Percentiles rank a stretch among this genome's conserved stretches.
Evolutionary conservation across 2,329 filamentous ascomycete genomes (phyloP).

Genomic region (Ophiostoma novo-ulmi): DNA sequence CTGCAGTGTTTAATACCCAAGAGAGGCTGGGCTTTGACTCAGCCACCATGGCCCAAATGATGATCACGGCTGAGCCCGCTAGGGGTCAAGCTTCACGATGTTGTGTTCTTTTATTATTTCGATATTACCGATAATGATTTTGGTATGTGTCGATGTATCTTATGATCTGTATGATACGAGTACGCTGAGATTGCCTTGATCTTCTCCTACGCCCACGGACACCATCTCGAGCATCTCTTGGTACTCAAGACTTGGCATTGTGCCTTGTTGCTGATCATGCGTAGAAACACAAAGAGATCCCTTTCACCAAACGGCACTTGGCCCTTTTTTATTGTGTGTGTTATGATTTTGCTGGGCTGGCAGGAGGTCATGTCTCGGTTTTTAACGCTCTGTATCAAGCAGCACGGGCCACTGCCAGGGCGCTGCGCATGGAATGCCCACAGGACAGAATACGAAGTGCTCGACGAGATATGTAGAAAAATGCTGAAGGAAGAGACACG

Average conservation of each 20-base stretch:
- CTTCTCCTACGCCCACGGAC: not conserved
- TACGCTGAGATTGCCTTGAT: not conserved
- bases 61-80: constrained; percentile 6
- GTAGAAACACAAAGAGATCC: constrained; percentile 2
- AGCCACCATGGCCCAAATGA: not conserved
- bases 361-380: not conserved
- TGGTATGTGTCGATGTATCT: not conserved
- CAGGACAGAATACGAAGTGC: constrained; percentile 11
- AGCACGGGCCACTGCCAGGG: constrained; percentile 9
- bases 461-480: not conserved
- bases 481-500: not conserved
- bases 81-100: not conserved
- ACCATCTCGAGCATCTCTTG: not conserved
- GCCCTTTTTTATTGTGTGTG: not conserved
- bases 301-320: not conserved
- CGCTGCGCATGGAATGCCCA: not conserved
- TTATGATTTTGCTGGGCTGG: not conserved
- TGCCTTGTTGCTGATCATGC: constrained; percentile 1
- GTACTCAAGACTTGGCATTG: not conserved
- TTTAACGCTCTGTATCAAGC: constrained; percentile 10
- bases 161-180: not conserved
- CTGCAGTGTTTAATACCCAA: not conserved
- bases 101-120: not conserved
- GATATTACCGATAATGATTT: not conserved
- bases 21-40: constrained; percentile 6